Conservation (phyloP, 2,329 filamentous ascomycete genomes). For the Macrophomina tecta region DNA sequence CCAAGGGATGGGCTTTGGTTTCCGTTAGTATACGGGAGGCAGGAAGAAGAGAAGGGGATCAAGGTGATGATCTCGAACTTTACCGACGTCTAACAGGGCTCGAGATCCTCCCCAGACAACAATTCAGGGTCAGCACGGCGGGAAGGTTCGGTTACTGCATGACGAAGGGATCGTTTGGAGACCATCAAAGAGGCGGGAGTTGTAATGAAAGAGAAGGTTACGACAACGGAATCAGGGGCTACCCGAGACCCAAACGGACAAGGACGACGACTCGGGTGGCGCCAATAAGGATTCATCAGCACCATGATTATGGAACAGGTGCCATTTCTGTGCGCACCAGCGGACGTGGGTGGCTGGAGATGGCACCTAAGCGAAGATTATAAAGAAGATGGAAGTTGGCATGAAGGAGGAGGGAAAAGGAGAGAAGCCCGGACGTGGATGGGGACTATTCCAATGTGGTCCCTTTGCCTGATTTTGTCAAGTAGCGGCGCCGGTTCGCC, state of each 20-base stretch:
- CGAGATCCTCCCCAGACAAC: too few species aligned
- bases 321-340: too few species aligned
- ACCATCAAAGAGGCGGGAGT: background rate
- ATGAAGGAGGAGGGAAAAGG: background rate
- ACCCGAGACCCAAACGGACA: background rate
- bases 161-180: background rate
- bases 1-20: slow-evolving; percentile 25
- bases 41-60: background rate
- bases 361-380: too few species aligned
- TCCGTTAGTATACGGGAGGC: background rate
- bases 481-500: slow-evolving; percentile 25
- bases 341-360: too few species aligned
- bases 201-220: background rate
- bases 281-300: too few species aligned
- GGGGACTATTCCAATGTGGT: background rate
- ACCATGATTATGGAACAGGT: too few species aligned
- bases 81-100: too few species aligned
- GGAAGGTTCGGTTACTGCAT: too few species aligned
- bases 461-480: slow-evolving; percentile 21
- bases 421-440: slow-evolving; percentile 8
- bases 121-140: too few species aligned
- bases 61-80: background rate
- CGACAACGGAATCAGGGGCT: background rate
- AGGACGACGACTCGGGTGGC: background rate
- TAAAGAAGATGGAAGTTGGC: background rate